phyloP scores from a whole-genome alignment of 768 basidiomycete genomes.

The Chalciporus piperatus region DNA sequence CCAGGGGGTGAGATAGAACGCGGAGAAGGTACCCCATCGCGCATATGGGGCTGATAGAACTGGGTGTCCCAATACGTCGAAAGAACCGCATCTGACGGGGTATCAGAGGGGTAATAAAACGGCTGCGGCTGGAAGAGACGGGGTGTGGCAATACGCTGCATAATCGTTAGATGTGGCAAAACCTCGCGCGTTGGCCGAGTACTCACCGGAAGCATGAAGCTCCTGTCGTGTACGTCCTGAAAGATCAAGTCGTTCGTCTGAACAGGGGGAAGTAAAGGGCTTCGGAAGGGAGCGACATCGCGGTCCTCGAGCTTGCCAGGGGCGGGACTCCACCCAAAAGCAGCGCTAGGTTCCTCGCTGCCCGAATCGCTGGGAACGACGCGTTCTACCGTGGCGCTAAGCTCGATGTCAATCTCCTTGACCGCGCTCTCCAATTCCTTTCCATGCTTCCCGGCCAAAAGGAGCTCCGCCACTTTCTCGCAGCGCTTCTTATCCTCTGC shows the following conservation, averaged over 20 bases:
- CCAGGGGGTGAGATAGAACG: not conserved
- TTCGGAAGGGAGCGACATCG: constrained; percentile 24
- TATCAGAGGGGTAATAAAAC: not conserved
- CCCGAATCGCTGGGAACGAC: not conserved
- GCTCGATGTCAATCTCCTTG: constrained; percentile 28
- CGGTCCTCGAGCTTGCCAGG: constrained; percentile 1
- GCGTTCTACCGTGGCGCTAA: not conserved
- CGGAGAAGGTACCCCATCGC: not conserved
- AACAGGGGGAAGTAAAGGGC: constrained; percentile 30
- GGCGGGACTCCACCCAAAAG: not conserved
- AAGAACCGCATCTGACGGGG: not conserved
- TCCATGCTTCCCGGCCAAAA: constrained; percentile 50
- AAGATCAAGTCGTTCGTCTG: not conserved
- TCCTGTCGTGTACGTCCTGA: not conserved
- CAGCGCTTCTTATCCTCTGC: constrained; percentile 47
- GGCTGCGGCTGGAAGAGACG: constrained; percentile 4
- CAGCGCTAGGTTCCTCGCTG: not conserved
- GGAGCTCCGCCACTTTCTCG: constrained; percentile 46
- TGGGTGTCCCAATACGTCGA: constrained; percentile 1
- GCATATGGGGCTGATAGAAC: constrained; percentile 2
- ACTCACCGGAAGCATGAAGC: constrained; percentile 12
- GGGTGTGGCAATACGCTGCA: constrained; percentile 3
- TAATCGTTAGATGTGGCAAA: constrained; percentile 1
- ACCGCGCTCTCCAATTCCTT: constrained; percentile 46
- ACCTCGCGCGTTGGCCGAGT: not conserved